phyloP scores from a whole-genome alignment of 2,329 filamentous ascomycete species.

The Sporothrix dimorphospora region DNA sequence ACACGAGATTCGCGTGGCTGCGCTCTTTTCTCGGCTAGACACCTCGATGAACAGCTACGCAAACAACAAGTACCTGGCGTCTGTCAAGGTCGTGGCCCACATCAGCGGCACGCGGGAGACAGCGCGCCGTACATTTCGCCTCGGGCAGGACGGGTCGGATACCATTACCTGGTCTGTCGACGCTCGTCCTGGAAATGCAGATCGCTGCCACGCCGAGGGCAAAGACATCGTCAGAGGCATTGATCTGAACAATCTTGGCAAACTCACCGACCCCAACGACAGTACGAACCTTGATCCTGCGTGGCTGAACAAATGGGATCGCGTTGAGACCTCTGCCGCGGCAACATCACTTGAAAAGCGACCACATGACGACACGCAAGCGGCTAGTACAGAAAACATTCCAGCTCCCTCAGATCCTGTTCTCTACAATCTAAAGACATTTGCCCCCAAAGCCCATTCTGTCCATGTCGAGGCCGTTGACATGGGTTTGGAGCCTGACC shows the following conservation, averaged over 20 bases:
- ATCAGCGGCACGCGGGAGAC: not conserved
- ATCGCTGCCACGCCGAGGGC: not conserved
- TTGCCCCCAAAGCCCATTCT: not conserved
- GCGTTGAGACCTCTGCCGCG: not conserved
- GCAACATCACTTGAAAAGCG: not conserved
- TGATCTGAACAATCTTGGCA: too few species aligned
- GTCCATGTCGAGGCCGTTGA: not conserved
- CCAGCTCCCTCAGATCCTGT: too few species aligned
- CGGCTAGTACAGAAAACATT: too few species aligned
- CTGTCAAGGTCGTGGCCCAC: not conserved
- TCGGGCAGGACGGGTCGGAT: not conserved
- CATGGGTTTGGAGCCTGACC: not conserved
- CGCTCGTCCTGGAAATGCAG: not conserved
- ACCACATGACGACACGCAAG: too few species aligned
- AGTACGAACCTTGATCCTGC: too few species aligned
- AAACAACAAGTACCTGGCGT: not conserved
- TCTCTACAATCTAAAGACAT: too few species aligned
- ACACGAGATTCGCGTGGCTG: not conserved
- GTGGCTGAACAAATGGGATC: not conserved
- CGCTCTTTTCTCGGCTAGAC: not conserved
- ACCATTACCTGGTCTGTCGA: not conserved
- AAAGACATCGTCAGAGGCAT: not conserved
- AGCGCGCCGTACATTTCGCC: not conserved
- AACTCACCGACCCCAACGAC: too few species aligned
- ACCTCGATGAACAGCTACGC: not conserved